phyloP scores from a whole-genome alignment of 441 rosid genomes.

The Pelargonium australe region DNA sequence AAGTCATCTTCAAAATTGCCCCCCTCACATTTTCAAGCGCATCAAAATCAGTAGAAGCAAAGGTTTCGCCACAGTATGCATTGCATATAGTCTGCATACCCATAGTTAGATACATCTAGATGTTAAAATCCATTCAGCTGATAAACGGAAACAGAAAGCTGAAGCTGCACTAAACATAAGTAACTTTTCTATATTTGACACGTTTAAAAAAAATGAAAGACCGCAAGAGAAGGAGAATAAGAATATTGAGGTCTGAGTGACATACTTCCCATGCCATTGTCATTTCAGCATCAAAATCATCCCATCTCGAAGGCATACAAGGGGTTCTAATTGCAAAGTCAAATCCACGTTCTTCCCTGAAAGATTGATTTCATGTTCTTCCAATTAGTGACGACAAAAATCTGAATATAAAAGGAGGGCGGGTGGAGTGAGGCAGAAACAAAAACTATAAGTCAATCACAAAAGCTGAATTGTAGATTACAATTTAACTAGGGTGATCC shows the following conservation, averaged over 20 bases:
- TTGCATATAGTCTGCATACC: slow-evolving; percentile 69
- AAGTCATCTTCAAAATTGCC: slow-evolving; percentile 80
- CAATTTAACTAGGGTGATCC: slow-evolving; percentile 77
- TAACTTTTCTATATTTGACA: not conserved
- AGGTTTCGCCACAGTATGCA: slow-evolving; percentile 72
- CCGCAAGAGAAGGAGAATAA: not conserved
- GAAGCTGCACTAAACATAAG: not conserved
- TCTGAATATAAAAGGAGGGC: slow-evolving; percentile 5
- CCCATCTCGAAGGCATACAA: slow-evolving; percentile 93
- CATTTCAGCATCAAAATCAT: slow-evolving; percentile 87
- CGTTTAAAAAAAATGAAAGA: not conserved
- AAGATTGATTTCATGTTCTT: slow-evolving; percentile 20
- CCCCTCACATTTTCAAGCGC: slow-evolving; percentile 68
- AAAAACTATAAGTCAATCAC: slow-evolving; percentile 11
- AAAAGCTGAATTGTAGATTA: slow-evolving; percentile 20
- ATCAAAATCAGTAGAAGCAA: slow-evolving; percentile 55
- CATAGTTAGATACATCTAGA: slow-evolving; percentile 15
- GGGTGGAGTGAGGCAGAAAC: not conserved
- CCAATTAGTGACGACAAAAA: slow-evolving; percentile 13
- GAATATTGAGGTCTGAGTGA: slow-evolving; percentile 20
- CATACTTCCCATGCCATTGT: slow-evolving; percentile 88
- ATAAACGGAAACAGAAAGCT: not conserved
- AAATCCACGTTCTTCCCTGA: slow-evolving; percentile 66
- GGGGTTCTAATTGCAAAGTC: slow-evolving; percentile 95
- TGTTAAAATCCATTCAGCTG: not conserved